Conservation (phyloP, 2,329 filamentous ascomycete genomes). For the Cadophora sp. region DNA sequence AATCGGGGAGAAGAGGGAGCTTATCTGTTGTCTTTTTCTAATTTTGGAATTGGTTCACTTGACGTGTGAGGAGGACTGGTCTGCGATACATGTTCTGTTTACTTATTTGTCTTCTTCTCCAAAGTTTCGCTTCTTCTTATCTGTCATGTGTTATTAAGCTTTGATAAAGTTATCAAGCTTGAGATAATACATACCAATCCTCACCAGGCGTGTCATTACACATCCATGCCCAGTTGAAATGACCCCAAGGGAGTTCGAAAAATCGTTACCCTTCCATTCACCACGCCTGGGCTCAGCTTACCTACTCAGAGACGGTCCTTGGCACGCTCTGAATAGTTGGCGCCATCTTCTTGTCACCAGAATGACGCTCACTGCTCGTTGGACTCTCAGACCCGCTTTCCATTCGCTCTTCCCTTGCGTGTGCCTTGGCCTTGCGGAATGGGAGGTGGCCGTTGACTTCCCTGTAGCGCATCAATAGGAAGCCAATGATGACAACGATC, state of each 20-base stretch:
- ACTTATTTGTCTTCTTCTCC: background rate
- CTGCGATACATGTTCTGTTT: background rate
- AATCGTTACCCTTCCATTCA: background rate
- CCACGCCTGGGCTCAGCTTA: background rate
- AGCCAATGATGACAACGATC: slow-evolving; percentile 71
- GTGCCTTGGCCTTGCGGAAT: slow-evolving; percentile 33
- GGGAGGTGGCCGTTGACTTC: slow-evolving; percentile 62
- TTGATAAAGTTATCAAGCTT: slow-evolving; percentile 4
- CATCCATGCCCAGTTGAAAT: background rate
- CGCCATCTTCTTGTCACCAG: slow-evolving; percentile 22
- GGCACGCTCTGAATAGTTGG: slow-evolving; percentile 20
- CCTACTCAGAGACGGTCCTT: slow-evolving; percentile 25
- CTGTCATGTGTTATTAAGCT: background rate
- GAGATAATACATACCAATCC: background rate
- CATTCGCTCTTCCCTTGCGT: background rate
- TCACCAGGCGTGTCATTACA: background rate
- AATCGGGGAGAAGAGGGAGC: background rate
- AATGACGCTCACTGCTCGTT: slow-evolving; percentile 14
- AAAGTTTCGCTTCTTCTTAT: background rate
- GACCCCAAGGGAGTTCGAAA: background rate
- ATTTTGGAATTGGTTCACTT: background rate
- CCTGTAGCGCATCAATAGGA: slow-evolving; percentile 69
- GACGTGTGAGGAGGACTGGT: too few relatives aligned
- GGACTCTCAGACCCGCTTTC: slow-evolving; percentile 9
- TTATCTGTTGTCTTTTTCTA: background rate